Evolutionary conservation across 441 rosid genomes (phyloP).

Genomic region (Populus hybrid): DNA sequence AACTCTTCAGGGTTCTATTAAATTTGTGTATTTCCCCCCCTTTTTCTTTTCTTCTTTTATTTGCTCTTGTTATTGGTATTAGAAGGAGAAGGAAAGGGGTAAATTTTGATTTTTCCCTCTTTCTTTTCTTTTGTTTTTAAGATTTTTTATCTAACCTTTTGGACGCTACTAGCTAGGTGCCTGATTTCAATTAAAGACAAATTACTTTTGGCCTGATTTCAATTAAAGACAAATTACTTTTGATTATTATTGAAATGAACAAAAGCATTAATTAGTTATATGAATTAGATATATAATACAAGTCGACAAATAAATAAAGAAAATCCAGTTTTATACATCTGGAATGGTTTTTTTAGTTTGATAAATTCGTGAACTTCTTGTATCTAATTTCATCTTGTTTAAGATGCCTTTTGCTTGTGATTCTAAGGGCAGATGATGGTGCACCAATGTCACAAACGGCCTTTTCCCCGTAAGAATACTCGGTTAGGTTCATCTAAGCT

Average conservation of each 20-base stretch:
- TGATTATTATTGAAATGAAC: background rate
- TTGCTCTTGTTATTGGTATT: background rate
- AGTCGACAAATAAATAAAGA: no score
- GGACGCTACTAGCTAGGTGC: background rate
- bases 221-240: background rate
- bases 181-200: background rate
- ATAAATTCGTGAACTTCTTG: background rate
- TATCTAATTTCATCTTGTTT: background rate
- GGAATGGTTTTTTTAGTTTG: background rate
- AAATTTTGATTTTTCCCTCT: no score
- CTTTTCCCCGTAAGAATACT: slow-evolving; percentile 38
- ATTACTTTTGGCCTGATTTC: background rate
- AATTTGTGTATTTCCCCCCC: no score
- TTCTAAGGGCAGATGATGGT: slow-evolving; percentile 83
- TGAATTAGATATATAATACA: background rate
- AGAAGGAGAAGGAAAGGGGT: no score
- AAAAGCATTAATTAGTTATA: background rate
- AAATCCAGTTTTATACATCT: no score
- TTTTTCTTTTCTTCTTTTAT: no score
- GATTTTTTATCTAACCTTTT: no score
- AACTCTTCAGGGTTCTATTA: no score
- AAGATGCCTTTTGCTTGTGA: background rate
- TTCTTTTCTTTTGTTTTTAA: no score
- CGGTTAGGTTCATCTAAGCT: slow-evolving; percentile 60
- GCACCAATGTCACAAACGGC: slow-evolving; percentile 47